Evolutionary conservation across 805 yeast genomes (phyloP).

Genomic region (Huiozyma sinensis): DNA sequence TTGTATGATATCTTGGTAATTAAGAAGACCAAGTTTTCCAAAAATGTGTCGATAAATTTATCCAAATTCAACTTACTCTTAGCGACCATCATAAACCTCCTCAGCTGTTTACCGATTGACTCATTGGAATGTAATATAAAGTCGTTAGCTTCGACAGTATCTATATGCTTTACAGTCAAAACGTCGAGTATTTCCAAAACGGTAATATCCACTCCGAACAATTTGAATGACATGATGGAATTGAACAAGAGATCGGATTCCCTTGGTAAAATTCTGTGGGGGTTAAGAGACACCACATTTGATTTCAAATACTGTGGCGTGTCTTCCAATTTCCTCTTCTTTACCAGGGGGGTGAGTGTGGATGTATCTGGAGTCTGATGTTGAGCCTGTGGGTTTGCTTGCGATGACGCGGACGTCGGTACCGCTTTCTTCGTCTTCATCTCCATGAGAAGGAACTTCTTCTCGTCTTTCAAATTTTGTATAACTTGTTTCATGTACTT

Average conservation of each 20-base stretch:
- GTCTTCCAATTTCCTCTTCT: constrained; percentile 8
- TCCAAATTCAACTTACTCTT: constrained; percentile 16
- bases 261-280: constrained; percentile 14
- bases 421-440: constrained; percentile 22
- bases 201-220: constrained; percentile 18
- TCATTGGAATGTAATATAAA: constrained; percentile 11
- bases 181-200: constrained; percentile 21
- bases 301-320: not conserved
- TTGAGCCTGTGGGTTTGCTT: not conserved
- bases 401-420: not conserved
- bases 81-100: constrained; percentile 8
- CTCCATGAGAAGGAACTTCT: constrained; percentile 43
- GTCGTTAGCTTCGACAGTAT: constrained; percentile 9
- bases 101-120: constrained; percentile 20
- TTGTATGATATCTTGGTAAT: constrained; percentile 22
- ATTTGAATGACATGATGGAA: constrained; percentile 13
- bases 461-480: constrained; percentile 41
- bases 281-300: constrained; percentile 9
- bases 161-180: constrained; percentile 12
- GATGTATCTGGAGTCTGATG: not conserved
- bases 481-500: constrained; percentile 33
- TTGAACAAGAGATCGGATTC: constrained; percentile 20
- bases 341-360: constrained; percentile 1
- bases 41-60: constrained; percentile 15
- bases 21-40: constrained; percentile 19